Evolutionary conservation across 2,329 filamentous ascomycete species (phyloP), one percentile per base, ranked within the genome.

Genomic region (Furcasterigmium furcatum): DNA sequence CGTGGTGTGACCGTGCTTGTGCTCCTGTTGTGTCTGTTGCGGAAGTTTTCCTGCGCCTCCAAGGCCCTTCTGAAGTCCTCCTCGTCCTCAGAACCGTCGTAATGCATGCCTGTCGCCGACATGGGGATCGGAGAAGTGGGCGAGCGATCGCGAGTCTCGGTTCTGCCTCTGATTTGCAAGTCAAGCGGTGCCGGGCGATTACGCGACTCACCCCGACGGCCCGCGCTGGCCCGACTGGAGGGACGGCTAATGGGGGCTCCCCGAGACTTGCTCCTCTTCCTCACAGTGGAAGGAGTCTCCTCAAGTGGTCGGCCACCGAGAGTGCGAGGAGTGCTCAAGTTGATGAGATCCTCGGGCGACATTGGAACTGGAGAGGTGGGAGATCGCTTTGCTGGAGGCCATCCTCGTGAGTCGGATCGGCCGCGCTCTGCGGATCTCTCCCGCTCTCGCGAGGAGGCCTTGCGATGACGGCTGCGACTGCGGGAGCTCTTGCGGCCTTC

Each of bases 351-450:
- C 56, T 96, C 89, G 0, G 91, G 91, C 4, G 91, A 95, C 91
- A 96, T 96, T 4, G 91, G 90, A 2, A 96, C 79, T 0, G 92
- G 92, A 0, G 92, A 96, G 2, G 90, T 95, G 1, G 92, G 92
- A 1, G 92, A 96, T 19, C 88, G 79, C 66, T 96, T 95, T 16
- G 87, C 81, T 58, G 83, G 86, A 51, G 86, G 68, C 46, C 75
- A 90, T 52, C 84, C 85, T 19, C 85, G 79, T 38, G 79, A 75
- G 12, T 77, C 71, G 20, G 76, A 77, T 50, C 88, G 79, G 18
- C 87, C 88, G 46, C 88, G 82, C 35, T 87, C 85, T 52, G 85
- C 80, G 0, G 88, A 90, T 10, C 65, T 63, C 16, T 88, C 85
- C 7, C 84, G 76, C n/a, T n/a, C n/a, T 19, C 84, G 76, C 10